Evolutionary conservation across 2,329 filamentous ascomycete species (phyloP), one percentile per base, ranked within the genome.

Genomic region (Pyricularia sp.): DNA sequence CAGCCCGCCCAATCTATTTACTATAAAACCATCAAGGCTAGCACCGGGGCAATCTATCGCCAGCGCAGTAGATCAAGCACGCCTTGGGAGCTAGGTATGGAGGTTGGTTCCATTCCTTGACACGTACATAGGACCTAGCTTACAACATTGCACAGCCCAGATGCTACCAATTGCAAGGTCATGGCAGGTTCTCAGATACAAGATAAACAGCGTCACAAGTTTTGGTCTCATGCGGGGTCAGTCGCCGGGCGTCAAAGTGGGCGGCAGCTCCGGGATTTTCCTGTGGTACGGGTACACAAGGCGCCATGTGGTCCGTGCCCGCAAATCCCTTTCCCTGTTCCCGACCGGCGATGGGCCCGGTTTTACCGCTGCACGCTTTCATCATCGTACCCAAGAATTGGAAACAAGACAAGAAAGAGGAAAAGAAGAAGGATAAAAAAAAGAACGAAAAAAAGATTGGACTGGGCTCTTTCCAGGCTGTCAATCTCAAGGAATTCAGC

Each of bases 241-340:
- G 23, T 61, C n/a, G 23, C 58, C 58, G n/a, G 58, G 11, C n/a
- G 23, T 61, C 10, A 26, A 61, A 26, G 58, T 26, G 58, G 58
- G 58, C 58, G 58, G 58, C 14, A 61, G 58, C 58, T 61, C 58
- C 58, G 58, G 58, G 58, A 61, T 61, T 61, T 61, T 61, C 58
- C 58, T 61, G n/a, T 61, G 42, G 42, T 50, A 20, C 42, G 42
- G 33, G 42, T n/a, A 50, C 42, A 50, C 42, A 61, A 61, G 58
- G 23, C 58, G 58, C 58, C 10, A 12, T 61, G 58, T 26, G 58
- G 25, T 26, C 58, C 25, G 58, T 61, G 58, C 58, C 25, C 2
- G 10, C 1, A 12, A 11, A 25, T 61, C 58, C 58, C 58, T 26
- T 61, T 61, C 58, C 58, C 58, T 61, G 58, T 26, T 61, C 58